Evolutionary conservation across 805 yeast genomes (phyloP).

Genomic region (Yamadazyma scolyti): DNA sequence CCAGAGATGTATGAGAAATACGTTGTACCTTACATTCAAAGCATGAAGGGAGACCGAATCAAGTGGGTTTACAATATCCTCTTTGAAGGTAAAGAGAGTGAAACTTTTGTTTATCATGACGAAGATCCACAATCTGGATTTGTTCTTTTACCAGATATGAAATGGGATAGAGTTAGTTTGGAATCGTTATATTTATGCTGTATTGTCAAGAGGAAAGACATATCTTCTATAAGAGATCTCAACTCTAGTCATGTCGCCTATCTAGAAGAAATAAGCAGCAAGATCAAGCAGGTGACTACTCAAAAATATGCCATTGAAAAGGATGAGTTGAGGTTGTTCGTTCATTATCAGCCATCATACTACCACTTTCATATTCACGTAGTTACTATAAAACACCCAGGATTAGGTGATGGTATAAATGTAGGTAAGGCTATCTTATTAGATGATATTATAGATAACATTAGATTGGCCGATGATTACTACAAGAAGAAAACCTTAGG

Average conservation of each 20-base stretch:
- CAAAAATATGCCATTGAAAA: conserved; percentile 36
- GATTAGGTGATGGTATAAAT: conserved; percentile 62
- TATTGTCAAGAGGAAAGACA: conserved; percentile 65
- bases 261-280: conserved; percentile 44
- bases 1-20: conserved; percentile 62
- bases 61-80: conserved; percentile 90
- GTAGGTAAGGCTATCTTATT: conserved; percentile 80
- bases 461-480: conserved; percentile 56
- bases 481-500: conserved; percentile 55
- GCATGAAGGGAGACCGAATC: conserved; percentile 72
- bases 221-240: conserved; percentile 75
- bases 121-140: conserved; percentile 55
- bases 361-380: conserved; percentile 94
- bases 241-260: conserved; percentile 54
- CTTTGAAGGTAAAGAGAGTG: conserved; percentile 78
- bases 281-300: conserved; percentile 44
- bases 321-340: conserved; percentile 68
- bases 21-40: conserved; percentile 73
- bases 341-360: conserved; percentile 95
- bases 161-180: conserved; percentile 80
- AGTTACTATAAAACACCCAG: conserved; percentile 67
- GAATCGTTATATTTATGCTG: conserved; percentile 75
- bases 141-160: conserved; percentile 88
- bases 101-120: conserved; percentile 68
- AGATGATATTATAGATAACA: conserved; percentile 76